phyloP scores from a whole-genome alignment of 352 stramenopile species.

The Globisporangium paroecandrum region DNA sequence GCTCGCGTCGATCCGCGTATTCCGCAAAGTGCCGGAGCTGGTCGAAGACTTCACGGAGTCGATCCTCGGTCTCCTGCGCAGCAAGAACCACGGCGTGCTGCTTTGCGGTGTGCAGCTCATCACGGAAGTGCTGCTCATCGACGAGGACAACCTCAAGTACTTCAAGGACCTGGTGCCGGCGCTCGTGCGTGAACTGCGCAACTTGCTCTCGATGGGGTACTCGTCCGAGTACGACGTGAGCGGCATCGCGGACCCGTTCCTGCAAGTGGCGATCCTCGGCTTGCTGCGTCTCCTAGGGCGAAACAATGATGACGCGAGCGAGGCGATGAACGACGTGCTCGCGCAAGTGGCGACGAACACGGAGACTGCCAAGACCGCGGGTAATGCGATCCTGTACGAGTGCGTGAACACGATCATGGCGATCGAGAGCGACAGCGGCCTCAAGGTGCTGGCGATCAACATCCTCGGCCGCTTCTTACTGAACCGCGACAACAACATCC shows the following conservation, averaged over 20 bases:
- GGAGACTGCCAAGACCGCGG: conserved; percentile 98
- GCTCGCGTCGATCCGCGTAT: conserved; percentile 90
- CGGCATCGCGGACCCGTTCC: conserved; percentile 98
- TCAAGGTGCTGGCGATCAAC: conserved; percentile 98
- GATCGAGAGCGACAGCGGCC: conserved; percentile 96
- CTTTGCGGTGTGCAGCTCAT: conserved; percentile 97
- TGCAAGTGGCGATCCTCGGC: conserved; percentile 90
- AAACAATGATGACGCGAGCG: conserved; percentile 91
- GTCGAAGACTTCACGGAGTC: conserved; percentile 98
- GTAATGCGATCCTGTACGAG: conserved; percentile 99
- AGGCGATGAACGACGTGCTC: conserved; percentile 97
- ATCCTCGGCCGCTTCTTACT: conserved; percentile 99
- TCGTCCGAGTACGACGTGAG: conserved; percentile 98
- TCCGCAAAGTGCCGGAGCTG: conserved; percentile 96
- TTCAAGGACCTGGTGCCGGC: conserved; percentile 75
- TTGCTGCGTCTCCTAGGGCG: conserved; percentile 95
- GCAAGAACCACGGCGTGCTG: conserved; percentile 96
- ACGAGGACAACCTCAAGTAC: conserved; percentile 70
- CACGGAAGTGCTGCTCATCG: conserved; percentile 87
- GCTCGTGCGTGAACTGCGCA: conserved; percentile 88
- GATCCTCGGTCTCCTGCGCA: conserved; percentile 93
- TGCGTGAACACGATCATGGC: conserved; percentile 99
- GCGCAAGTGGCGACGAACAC: conserved; percentile 99
- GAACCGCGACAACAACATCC: conserved; percentile 99
- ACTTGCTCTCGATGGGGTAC: conserved; percentile 97